Conservation (phyloP, 495 filamentous ascomycete genomes). For the Daldinia vernicosa region DNA sequence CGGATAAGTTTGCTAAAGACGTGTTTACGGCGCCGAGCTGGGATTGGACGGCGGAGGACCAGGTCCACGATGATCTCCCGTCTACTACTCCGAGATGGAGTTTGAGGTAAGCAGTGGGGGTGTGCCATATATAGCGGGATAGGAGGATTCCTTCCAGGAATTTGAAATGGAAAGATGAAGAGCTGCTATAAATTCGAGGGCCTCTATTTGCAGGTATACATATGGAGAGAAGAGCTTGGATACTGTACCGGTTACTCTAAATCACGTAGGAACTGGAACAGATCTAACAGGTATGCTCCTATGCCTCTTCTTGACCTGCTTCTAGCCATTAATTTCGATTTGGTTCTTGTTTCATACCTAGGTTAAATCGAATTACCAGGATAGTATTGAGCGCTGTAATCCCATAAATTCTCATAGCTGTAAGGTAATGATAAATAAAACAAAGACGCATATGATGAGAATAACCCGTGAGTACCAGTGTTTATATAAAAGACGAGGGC, state of each 20-base stretch:
- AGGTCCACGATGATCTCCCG: slow-evolving; percentile 26
- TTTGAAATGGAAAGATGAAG: neutral
- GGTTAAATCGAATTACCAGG: no score
- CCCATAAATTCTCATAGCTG: no score
- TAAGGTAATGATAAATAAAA: no score
- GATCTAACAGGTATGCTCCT: neutral
- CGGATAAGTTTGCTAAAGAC: slow-evolving; percentile 54
- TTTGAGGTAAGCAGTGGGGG: slow-evolving; percentile 10
- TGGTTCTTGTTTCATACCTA: no score
- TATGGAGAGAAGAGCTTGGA: neutral
- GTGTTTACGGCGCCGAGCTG: slow-evolving; percentile 67
- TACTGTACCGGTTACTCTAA: neutral
- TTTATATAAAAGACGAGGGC: no score
- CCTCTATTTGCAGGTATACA: neutral
- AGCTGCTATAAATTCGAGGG: neutral
- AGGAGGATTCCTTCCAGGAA: neutral
- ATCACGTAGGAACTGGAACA: neutral
- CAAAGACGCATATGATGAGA: no score
- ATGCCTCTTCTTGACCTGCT: neutral
- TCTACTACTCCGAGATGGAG: slow-evolving; percentile 44
- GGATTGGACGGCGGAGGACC: slow-evolving; percentile 65
- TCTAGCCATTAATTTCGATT: no score
- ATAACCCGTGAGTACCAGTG: no score
- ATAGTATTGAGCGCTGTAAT: no score
- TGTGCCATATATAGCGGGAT: neutral